These are phyloP conservation scores for Hordeum vulgare DNA, from an alignment of 176 grass and related monocot genomes.

Conservation along the genomic window DNA sequence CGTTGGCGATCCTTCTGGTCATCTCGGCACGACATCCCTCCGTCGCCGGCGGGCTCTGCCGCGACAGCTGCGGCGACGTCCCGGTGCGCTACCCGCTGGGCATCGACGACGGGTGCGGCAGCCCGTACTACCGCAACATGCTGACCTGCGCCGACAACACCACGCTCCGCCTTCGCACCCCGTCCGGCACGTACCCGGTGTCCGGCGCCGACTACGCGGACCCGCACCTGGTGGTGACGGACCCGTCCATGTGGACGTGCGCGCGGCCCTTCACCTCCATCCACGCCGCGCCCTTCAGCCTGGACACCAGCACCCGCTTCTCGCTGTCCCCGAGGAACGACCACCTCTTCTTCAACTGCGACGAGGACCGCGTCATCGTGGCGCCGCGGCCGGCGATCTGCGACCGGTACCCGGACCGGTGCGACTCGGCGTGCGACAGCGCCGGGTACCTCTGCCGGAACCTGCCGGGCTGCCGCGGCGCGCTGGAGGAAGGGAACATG, in stretches of 20 bases:
- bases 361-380: slow-evolving; percentile 57
- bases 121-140: slow-evolving; percentile 89
- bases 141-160: slow-evolving; percentile 61
- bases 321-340: slow-evolving; percentile 79
- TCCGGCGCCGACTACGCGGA: slow-evolving; percentile 62
- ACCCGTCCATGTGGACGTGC: slow-evolving; percentile 94
- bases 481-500: slow-evolving; percentile 32
- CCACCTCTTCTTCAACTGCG: slow-evolving; percentile 89
- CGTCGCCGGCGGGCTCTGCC: slow-evolving; percentile 38
- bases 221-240: slow-evolving; percentile 70
- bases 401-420: slow-evolving; percentile 72
- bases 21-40: not conserved
- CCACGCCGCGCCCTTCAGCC: slow-evolving; percentile 58
- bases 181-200: slow-evolving; percentile 75
- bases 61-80: slow-evolving; percentile 57
- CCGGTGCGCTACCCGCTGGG: slow-evolving; percentile 68
- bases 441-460: slow-evolving; percentile 83
- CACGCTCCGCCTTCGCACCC: slow-evolving; percentile 64
- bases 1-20: not conserved
- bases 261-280: slow-evolving; percentile 26
- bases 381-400: slow-evolving; percentile 61
- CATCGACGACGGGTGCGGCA: slow-evolving; percentile 90
- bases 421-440: slow-evolving; percentile 86
- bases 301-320: slow-evolving; percentile 93
- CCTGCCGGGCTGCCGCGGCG: slow-evolving; percentile 57